These are phyloP conservation scores for Firmiana major DNA, from an alignment of 345 rosid genomes.

Conservation along the genomic window DNA sequence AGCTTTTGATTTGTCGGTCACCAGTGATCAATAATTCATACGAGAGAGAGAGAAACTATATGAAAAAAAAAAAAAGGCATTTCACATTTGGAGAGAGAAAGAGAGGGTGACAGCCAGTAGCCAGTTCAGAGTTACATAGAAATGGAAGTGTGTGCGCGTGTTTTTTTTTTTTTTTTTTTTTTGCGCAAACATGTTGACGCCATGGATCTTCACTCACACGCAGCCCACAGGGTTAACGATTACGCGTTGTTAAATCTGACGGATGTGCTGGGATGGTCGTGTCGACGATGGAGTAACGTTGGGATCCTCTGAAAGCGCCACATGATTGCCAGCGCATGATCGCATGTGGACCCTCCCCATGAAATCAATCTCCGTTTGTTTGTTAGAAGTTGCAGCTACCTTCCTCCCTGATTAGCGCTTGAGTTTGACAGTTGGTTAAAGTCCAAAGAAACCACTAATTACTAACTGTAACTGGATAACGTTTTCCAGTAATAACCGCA, in stretches of 20 bases:
- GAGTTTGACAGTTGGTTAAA: background rate
- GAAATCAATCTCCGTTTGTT: background rate
- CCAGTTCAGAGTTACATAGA: slow-evolving; percentile 23
- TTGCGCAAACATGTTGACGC: background rate
- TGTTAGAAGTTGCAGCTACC: background rate
- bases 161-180: too few species aligned
- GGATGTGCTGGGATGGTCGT: background rate
- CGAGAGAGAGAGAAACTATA: background rate
- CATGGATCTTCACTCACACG: background rate
- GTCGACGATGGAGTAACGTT: background rate
- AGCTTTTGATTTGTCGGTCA: slow-evolving; percentile 33
- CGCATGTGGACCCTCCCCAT: slow-evolving; percentile 8
- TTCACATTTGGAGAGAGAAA: background rate
- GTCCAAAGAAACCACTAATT: too few species aligned
- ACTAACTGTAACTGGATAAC: too few species aligned
- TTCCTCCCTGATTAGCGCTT: background rate
- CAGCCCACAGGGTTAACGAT: background rate
- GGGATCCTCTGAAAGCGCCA: slow-evolving; percentile 25
- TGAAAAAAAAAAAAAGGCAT: background rate
- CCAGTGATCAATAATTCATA: slow-evolving; percentile 24
- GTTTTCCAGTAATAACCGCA: too few species aligned
- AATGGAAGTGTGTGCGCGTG: background rate
- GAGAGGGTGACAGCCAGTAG: slow-evolving; percentile 33
- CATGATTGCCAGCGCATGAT: slow-evolving; percentile 37
- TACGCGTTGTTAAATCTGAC: background rate